Conservation (phyloP, 257 asterid species). For the Verbascum thapsus region DNA sequence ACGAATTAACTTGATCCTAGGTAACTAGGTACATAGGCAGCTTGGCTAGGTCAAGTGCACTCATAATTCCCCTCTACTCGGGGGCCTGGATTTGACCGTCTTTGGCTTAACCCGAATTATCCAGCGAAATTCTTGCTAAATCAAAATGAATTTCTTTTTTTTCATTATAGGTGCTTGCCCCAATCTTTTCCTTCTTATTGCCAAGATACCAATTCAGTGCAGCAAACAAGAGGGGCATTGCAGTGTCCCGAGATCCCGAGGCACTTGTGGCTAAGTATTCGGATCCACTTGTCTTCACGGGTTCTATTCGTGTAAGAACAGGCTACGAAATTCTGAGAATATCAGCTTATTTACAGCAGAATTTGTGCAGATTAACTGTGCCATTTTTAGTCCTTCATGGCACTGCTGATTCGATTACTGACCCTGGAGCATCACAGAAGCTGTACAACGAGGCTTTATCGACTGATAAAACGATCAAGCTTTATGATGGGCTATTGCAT, state of each 20-base stretch:
- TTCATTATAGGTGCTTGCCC: slow-evolving; percentile 70
- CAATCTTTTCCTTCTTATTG: slow-evolving; percentile 61
- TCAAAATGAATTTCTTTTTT: neutral
- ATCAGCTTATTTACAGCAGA: slow-evolving; percentile 63
- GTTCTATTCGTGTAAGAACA: slow-evolving; percentile 77
- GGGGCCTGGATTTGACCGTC: too few relatives aligned
- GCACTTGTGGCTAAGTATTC: slow-evolving; percentile 87
- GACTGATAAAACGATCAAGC: slow-evolving; percentile 67
- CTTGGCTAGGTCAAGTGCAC: too few relatives aligned
- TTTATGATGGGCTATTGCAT: slow-evolving; percentile 74
- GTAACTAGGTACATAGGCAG: too few relatives aligned
- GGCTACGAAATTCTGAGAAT: slow-evolving; percentile 83
- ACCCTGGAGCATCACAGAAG: slow-evolving; percentile 75
- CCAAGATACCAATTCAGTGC: slow-evolving; percentile 90
- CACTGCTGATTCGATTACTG: slow-evolving; percentile 71
- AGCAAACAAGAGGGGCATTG: slow-evolving; percentile 73
- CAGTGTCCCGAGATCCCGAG: slow-evolving; percentile 76
- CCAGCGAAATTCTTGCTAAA: too few relatives aligned
- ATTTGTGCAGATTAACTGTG: slow-evolving; percentile 51
- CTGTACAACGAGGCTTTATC: slow-evolving; percentile 75
- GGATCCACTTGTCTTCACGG: slow-evolving; percentile 91
- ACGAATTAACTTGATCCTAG: too few relatives aligned
- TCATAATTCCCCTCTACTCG: too few relatives aligned
- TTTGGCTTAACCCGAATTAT: too few relatives aligned
- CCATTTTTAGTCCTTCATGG: slow-evolving; percentile 94